Conservation (phyloP, 2,329 filamentous ascomycete species). For the Xylaria sp. region DNA sequence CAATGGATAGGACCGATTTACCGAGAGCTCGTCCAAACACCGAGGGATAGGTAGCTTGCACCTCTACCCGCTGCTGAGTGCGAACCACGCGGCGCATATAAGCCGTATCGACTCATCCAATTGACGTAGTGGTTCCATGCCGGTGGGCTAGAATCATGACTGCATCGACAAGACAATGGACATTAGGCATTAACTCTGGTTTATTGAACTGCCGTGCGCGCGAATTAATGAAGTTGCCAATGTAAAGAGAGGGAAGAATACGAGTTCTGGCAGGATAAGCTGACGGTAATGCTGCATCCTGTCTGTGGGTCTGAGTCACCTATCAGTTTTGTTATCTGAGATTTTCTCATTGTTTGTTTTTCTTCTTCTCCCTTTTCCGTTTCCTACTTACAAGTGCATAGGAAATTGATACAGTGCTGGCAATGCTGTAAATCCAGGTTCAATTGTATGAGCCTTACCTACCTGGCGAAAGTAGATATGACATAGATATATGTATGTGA, state of each 20-base stretch:
- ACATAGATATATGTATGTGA: no score
- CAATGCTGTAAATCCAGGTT: not conserved
- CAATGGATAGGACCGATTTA: slow-evolving; percentile 28
- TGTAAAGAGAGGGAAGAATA: slow-evolving; percentile 1
- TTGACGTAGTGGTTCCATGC: not conserved
- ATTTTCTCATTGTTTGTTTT: not conserved
- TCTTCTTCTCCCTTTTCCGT: not conserved
- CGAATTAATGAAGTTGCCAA: not conserved
- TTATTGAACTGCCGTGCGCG: not conserved
- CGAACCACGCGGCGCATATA: not conserved
- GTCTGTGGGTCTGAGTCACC: not conserved
- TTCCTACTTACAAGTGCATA: not conserved
- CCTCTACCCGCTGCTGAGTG: not conserved
- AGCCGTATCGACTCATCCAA: not conserved
- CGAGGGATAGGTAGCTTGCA: slow-evolving; percentile 8
- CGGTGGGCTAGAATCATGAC: not conserved
- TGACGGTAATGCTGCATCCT: slow-evolving; percentile 15
- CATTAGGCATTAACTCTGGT: not conserved
- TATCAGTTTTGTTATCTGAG: not conserved
- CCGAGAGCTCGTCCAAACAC: slow-evolving; percentile 11
- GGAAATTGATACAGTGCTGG: not conserved
- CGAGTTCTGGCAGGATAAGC: slow-evolving; percentile 15
- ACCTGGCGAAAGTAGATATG: no score
- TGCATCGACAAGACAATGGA: not conserved
- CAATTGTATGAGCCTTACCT: not conserved